Base-by-base conservation (phyloP, 2,329 filamentous ascomycete genomes). In the Aspergillus ochraceus region DNA sequence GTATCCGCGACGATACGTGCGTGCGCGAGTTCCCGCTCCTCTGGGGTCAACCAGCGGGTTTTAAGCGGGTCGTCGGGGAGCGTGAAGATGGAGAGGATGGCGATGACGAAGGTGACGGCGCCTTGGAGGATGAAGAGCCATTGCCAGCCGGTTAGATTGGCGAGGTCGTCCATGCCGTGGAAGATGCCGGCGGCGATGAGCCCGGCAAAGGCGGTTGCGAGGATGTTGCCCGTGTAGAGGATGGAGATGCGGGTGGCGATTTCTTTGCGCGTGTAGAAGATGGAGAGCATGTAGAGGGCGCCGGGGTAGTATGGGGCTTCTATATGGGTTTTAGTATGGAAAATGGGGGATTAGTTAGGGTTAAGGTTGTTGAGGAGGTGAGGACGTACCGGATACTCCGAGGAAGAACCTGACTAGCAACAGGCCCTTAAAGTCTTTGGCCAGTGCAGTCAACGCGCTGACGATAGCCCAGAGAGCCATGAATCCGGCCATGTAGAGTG, bases 201-300 rank as follows among this genome's bases (percentile, higher is more conserved):
- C 0, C 84, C 83, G 0, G 83, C 85, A 66, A 87, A 87, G 55
- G 84, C 83, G 52, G 84, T 85, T 50, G 84, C 84, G 64, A 87
- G 81, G 62, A 86, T 80, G 67, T 85, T 86, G 2, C 84, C 83
- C 61, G 83, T 83, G 72, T 86, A 87, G 22, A 87, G 72, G 30
- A 87, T 79, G 57, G 84, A 83, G 65, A 86, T 85, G 39, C 84
- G 75, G 39, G 76, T 77, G 4, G 83, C 82, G 59, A 87, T 68
- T 71, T 86, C 84, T 46, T 81, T 80, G 50, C 86, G 80, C 0
- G 86, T 88, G 71, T 89, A 89, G 84, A 86, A 89, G 67, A 87
- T 86, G 0, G 84, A 86, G 14, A 89, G 79, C 55, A 88, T 84
- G 45, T 87, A 77, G 17, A 88, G 78, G 0, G 84, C 84, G 14